phyloP scores from a whole-genome alignment of 2,329 filamentous ascomycete genomes.

The Phyllosticta citrichinensis region DNA sequence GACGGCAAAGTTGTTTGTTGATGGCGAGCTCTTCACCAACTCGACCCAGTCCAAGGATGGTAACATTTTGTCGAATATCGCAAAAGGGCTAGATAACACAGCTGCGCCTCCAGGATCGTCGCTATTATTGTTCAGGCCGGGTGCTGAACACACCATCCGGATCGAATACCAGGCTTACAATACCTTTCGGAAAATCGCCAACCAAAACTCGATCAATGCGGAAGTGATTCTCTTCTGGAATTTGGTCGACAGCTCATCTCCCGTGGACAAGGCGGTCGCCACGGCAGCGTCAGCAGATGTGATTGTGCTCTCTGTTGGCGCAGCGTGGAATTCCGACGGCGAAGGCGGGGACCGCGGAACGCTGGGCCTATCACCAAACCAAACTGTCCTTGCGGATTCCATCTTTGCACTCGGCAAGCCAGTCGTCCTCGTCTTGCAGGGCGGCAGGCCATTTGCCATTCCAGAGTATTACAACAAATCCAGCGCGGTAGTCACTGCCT shows the following conservation, averaged over 20 bases:
- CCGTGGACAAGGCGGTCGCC: slow-evolving; percentile 25
- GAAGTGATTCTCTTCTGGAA: slow-evolving; percentile 38
- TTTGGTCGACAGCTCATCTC: slow-evolving; percentile 28
- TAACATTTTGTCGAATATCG: slow-evolving; percentile 34
- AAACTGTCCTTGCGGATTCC: slow-evolving; percentile 28
- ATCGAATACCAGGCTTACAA: slow-evolving; percentile 37
- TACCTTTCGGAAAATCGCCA: slow-evolving; percentile 29
- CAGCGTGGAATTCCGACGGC: slow-evolving; percentile 38
- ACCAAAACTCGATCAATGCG: slow-evolving; percentile 32
- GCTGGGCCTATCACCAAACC: slow-evolving; percentile 27
- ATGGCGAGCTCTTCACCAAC: slow-evolving; percentile 23
- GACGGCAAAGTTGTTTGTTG: slow-evolving; percentile 30
- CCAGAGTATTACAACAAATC: slow-evolving; percentile 29
- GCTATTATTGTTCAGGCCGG: slow-evolving; percentile 30
- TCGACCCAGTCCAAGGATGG: slow-evolving; percentile 17
- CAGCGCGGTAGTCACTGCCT: slow-evolving; percentile 31
- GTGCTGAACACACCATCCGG: slow-evolving; percentile 26
- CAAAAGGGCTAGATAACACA: slow-evolving; percentile 28
- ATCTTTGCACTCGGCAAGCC: slow-evolving; percentile 33
- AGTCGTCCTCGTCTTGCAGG: slow-evolving; percentile 33
- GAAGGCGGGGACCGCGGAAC: slow-evolving; percentile 34
- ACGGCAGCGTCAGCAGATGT: slow-evolving; percentile 29
- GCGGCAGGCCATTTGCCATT: slow-evolving; percentile 34
- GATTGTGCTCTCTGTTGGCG: slow-evolving; percentile 32
- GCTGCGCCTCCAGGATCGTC: slow-evolving; percentile 27